Percentiles rank a stretch among this genome's conserved stretches.
These are phyloP conservation scores for Cucumis melo DNA, from an alignment of 306 rosid species.

Conservation along the genomic window DNA sequence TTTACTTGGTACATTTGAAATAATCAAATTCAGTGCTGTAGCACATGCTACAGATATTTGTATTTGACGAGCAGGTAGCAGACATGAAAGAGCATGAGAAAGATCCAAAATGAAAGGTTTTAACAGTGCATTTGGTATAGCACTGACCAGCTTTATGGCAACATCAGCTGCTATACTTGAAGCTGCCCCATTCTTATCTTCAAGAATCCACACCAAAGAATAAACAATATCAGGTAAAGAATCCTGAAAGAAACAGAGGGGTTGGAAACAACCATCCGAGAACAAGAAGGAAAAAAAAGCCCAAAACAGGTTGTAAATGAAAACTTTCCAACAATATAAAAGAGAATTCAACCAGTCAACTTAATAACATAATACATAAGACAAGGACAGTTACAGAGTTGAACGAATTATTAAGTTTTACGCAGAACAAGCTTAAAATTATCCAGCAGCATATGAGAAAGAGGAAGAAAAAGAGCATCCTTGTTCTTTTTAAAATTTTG, in stretches of 20 bases:
- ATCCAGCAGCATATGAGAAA: neutral
- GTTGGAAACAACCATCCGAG: neutral
- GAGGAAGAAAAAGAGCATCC: neutral
- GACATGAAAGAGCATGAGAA: constrained; percentile 44
- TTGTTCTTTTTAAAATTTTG: neutral
- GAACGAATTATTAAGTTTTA: neutral
- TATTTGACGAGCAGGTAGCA: constrained; percentile 37
- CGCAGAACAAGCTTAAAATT: neutral
- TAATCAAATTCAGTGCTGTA: constrained; percentile 41
- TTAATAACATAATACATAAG: neutral
- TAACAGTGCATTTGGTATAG: constrained; percentile 35
- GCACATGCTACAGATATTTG: constrained; percentile 46
- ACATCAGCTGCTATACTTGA: constrained; percentile 45
- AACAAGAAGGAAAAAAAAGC: neutral
- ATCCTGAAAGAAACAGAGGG: constrained; percentile 33
- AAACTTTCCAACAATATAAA: neutral
- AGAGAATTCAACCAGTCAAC: neutral
- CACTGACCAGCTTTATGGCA: constrained; percentile 37
- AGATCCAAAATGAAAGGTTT: constrained; percentile 47
- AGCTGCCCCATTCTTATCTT: constrained; percentile 26
- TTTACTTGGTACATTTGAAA: constrained; percentile 40
- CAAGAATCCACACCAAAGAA: constrained; percentile 71
- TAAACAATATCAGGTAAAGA: constrained; percentile 43
- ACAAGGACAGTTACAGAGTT: neutral
- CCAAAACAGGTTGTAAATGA: neutral